phyloP scores from a whole-genome alignment of 805 yeast species.

The Zygosaccharomyces kombuchaensis region DNA sequence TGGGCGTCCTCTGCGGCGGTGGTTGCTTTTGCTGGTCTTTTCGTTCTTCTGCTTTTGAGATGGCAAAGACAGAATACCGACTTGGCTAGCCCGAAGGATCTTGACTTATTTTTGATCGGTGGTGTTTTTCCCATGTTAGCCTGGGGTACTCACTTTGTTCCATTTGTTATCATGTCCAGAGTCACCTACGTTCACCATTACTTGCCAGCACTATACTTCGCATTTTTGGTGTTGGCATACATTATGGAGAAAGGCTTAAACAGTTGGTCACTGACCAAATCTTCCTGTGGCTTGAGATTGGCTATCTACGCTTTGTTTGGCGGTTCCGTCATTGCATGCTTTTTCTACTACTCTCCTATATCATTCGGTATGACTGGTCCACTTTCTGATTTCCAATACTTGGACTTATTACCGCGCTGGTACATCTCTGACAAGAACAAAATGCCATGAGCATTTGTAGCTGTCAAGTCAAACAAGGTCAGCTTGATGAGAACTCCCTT shows the following conservation, averaged over 20 bases:
- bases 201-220: constrained; percentile 78
- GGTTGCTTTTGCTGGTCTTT: constrained; percentile 46
- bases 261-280: constrained; percentile 29
- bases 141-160: constrained; percentile 73
- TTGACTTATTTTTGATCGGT: constrained; percentile 57
- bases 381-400: constrained; percentile 36
- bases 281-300: constrained; percentile 25
- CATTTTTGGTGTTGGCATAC: constrained; percentile 53
- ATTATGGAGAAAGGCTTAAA: constrained; percentile 44
- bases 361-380: constrained; percentile 64
- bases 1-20: constrained; percentile 69
- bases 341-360: constrained; percentile 58
- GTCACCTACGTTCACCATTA: constrained; percentile 85
- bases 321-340: constrained; percentile 45
- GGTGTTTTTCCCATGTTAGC: constrained; percentile 77
- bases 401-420: constrained; percentile 51
- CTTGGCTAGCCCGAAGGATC: constrained; percentile 45
- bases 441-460: constrained; percentile 1
- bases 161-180: constrained; percentile 78
- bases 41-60: constrained; percentile 52
- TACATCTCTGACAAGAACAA: constrained; percentile 33
- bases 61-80: constrained; percentile 79
- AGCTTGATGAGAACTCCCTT: background rate
- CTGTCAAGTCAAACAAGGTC: background rate
- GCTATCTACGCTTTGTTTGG: constrained; percentile 41